A percentile compares a stretch with the other conserved stretches of the same genome.
phyloP scores from a whole-genome alignment of 805 yeast species.

The Nakazawaea populi region DNA sequence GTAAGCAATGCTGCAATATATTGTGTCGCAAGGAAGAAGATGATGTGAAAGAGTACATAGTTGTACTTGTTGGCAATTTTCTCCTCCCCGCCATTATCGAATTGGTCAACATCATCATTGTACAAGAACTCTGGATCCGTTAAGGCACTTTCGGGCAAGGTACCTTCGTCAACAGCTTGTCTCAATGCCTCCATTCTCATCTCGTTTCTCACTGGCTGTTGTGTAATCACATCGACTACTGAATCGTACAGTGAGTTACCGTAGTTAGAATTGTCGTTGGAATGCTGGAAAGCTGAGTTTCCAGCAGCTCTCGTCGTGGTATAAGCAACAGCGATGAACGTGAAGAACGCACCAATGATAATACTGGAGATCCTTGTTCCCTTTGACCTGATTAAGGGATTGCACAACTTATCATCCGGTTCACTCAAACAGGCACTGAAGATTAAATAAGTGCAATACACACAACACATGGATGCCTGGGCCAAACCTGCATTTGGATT shows the following conservation, averaged over 20 bases:
- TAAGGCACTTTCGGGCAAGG: constrained; percentile 88
- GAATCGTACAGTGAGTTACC: constrained; percentile 36
- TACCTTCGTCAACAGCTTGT: constrained; percentile 95
- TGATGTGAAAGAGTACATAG: constrained; percentile 81
- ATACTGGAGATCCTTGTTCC: constrained; percentile 90
- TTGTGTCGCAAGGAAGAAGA: constrained; percentile 93
- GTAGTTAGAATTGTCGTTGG: constrained; percentile 21
- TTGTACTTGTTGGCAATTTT: constrained; percentile 66
- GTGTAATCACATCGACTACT: constrained; percentile 30
- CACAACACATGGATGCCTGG: constrained; percentile 91
- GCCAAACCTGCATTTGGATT: constrained; percentile 96
- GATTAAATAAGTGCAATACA: constrained; percentile 86
- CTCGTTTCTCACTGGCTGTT: constrained; percentile 56
- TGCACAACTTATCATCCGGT: constrained; percentile 91
- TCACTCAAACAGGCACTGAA: constrained; percentile 93
- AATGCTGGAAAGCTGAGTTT: constrained; percentile 54
- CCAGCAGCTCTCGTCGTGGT: constrained; percentile 97
- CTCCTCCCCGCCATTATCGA: constrained; percentile 51
- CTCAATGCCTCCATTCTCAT: constrained; percentile 83
- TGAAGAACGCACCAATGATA: constrained; percentile 85
- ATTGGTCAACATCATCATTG: constrained; percentile 33
- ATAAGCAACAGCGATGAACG: constrained; percentile 92
- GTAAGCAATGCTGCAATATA: constrained; percentile 93
- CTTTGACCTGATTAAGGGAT: constrained; percentile 82
- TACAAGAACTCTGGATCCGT: constrained; percentile 62